phyloP scores from a whole-genome alignment of 2,329 filamentous ascomycete species.

The Microsporum audouinii region DNA sequence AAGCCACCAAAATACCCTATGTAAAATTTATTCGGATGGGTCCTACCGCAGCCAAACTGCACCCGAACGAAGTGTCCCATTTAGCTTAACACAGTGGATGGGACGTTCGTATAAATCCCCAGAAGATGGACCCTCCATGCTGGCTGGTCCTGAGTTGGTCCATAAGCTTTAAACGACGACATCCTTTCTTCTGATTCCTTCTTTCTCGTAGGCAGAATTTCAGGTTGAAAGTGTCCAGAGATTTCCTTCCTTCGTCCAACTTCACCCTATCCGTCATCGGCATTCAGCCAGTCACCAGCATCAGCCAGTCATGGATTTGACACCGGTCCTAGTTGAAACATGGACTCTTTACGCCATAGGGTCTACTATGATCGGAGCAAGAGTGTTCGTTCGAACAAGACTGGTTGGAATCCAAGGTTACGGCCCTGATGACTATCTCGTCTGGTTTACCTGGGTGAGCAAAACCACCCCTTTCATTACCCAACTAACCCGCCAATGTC shows the following conservation, averaged over 20 bases:
- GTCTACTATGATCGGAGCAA: constrained; percentile 22
- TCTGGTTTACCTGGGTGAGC: constrained; percentile 23
- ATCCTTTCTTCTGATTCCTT: background rate
- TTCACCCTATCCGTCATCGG: background rate
- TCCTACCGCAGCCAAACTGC: background rate
- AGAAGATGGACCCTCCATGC: background rate
- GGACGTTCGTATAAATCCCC: background rate
- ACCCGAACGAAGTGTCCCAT: background rate
- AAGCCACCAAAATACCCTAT: background rate
- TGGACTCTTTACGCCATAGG: constrained; percentile 30
- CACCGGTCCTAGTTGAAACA: constrained; percentile 22
- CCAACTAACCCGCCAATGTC: background rate
- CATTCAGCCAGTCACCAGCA: too few relatives aligned
- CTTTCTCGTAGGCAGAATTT: background rate
- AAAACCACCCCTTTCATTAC: background rate
- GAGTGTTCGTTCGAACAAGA: constrained; percentile 25
- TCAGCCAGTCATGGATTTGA: background rate
- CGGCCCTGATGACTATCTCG: constrained; percentile 27
- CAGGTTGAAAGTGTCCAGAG: background rate
- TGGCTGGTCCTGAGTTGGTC: constrained; percentile 3
- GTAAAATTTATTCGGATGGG: background rate
- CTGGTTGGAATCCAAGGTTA: constrained; percentile 26
- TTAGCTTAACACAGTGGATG: background rate
- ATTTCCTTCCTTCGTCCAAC: background rate
- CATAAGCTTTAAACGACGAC: background rate